Conservation (phyloP, 495 filamentous ascomycete species). For the Monascus purpureus region DNA sequence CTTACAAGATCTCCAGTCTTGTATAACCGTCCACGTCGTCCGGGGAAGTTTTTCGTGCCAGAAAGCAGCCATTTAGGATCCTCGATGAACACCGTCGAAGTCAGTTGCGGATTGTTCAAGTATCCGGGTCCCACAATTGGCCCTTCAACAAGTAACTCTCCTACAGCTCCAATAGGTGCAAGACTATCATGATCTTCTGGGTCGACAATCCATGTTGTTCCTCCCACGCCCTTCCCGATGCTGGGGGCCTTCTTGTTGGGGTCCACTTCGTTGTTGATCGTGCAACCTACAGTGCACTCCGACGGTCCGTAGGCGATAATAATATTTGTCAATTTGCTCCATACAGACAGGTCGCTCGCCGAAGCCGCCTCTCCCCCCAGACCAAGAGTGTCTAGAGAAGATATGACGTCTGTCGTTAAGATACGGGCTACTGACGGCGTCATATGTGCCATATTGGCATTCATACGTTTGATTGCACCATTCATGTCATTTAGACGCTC, state of each 20-base stretch:
- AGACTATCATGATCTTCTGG: conserved; percentile 15
- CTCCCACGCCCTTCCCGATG: conserved; percentile 13
- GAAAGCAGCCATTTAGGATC: conserved; percentile 18
- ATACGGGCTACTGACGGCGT: conserved; percentile 24
- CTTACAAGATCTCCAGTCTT: conserved; percentile 27
- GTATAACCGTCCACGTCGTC: conserved; percentile 11
- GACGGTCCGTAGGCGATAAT: conserved; percentile 24
- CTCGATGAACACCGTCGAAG: conserved; percentile 17
- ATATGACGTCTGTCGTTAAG: conserved; percentile 12
- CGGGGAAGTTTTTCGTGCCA: conserved; percentile 9
- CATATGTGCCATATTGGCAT: conserved; percentile 14
- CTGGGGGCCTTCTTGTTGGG: conserved; percentile 7
- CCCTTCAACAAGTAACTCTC: conserved; percentile 30
- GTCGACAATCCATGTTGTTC: conserved; percentile 22
- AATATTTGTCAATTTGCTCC: conserved; percentile 9
- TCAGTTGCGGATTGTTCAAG: conserved; percentile 16
- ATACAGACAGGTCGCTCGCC: conserved; percentile 8
- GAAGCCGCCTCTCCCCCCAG: conserved; percentile 25
- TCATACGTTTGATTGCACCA: conserved; percentile 13
- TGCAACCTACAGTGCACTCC: conserved; percentile 12
- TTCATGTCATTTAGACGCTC: conserved; percentile 20
- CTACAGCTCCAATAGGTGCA: conserved; percentile 24
- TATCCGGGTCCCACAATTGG: conserved; percentile 23
- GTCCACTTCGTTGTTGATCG: conserved; percentile 7
- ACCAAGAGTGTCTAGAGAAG: conserved; percentile 18